Conservation (phyloP, 2,329 filamentous ascomycete genomes). For the Beauveria varroae region DNA sequence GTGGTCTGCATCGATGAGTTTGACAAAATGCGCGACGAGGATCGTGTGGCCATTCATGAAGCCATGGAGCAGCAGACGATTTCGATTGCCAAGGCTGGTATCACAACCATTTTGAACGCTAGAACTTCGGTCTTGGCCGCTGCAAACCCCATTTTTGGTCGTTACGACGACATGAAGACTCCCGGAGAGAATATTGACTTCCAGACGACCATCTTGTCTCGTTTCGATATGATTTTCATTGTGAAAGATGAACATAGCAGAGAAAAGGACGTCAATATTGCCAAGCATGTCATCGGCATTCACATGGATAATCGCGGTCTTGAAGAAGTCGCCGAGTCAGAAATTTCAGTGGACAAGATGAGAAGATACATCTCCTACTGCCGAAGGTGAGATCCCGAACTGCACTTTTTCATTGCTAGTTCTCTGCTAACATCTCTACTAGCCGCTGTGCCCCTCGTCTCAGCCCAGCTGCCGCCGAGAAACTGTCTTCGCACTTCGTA, state of each 20-base stretch:
- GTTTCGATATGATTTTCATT: slow-evolving; percentile 99
- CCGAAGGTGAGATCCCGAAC: slow-evolving; percentile 63
- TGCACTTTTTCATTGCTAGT: neutral
- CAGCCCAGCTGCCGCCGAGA: slow-evolving; percentile 84
- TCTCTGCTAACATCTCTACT: slow-evolving; percentile 21
- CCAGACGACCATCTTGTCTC: slow-evolving; percentile 93
- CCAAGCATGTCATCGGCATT: slow-evolving; percentile 93
- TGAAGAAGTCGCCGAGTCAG: slow-evolving; percentile 76
- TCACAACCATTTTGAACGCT: slow-evolving; percentile 95
- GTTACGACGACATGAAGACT: slow-evolving; percentile 96
- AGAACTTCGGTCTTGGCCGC: slow-evolving; percentile 91
- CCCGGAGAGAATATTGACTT: slow-evolving; percentile 99
- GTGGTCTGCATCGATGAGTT: slow-evolving; percentile 99
- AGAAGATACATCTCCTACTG: slow-evolving; percentile 96
- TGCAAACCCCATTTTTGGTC: slow-evolving; percentile 94
- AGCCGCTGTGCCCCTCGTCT: slow-evolving; percentile 89
- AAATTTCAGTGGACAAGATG: slow-evolving; percentile 95
- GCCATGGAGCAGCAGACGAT: slow-evolving; percentile 99
- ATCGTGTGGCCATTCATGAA: slow-evolving; percentile 96
- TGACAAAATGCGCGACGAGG: slow-evolving; percentile 98
- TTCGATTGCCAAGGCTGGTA: slow-evolving; percentile 96
- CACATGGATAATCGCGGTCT: slow-evolving; percentile 85
- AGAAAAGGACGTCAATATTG: slow-evolving; percentile 84
- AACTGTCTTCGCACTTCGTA: slow-evolving; percentile 94
- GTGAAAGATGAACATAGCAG: slow-evolving; percentile 92